A percentile compares a stretch with the other conserved stretches of the same genome.
phyloP scores from a whole-genome alignment of 257 asterid species.

The Marsdenia floribunda region DNA sequence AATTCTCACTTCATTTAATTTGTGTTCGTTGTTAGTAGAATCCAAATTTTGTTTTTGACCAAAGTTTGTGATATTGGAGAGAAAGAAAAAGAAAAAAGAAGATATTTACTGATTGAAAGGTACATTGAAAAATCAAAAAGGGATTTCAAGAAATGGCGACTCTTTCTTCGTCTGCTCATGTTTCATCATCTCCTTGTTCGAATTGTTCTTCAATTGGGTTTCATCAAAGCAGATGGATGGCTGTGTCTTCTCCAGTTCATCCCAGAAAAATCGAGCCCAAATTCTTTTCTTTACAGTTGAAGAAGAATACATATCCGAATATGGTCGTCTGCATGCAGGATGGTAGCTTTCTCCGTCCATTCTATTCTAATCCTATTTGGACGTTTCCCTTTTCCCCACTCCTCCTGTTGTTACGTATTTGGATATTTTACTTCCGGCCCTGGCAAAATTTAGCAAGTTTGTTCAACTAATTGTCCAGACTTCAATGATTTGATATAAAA shows the following conservation, averaged over 20 bases:
- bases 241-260: conserved; percentile 25
- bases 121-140: background rate
- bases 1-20: background rate
- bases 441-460: background rate
- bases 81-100: no score
- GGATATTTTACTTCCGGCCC: background rate
- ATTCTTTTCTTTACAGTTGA: conserved; percentile 43
- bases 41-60: background rate
- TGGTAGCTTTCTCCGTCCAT: conserved; percentile 36
- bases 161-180: conserved; percentile 47
- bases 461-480: background rate
- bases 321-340: conserved; percentile 58
- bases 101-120: background rate
- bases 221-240: conserved; percentile 23
- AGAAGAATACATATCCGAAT: conserved; percentile 31
- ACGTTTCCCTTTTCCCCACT: background rate
- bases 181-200: conserved; percentile 47
- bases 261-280: conserved; percentile 29
- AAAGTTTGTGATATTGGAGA: background rate
- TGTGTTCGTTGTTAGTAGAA: background rate
- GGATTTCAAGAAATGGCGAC: conserved; percentile 40
- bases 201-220: conserved; percentile 35
- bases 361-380: background rate
- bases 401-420: background rate
- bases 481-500: background rate